phyloP scores from a whole-genome alignment of 192 early-diverging fungal genomes.

The Podila minutissima region DNA sequence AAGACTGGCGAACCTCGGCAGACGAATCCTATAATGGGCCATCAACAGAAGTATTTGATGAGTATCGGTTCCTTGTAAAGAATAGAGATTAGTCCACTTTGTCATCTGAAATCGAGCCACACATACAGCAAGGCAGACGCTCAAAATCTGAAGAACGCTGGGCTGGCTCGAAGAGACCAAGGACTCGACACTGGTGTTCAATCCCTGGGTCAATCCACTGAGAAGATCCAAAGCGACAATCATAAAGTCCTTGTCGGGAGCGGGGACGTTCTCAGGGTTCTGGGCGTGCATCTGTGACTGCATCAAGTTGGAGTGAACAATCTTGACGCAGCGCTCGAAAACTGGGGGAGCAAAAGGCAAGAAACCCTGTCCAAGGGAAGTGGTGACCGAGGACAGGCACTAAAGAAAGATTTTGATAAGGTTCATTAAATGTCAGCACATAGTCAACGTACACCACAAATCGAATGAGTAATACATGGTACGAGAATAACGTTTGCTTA shows the following conservation, averaged over 20 bases:
- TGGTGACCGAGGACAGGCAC: slow-evolving; percentile 89
- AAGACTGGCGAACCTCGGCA: slow-evolving; percentile 91
- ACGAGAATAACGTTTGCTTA: slow-evolving; percentile 16
- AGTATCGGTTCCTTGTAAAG: background rate
- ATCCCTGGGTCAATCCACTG: slow-evolving; percentile 92
- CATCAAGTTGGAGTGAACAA: slow-evolving; percentile 86
- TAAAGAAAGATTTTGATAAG: slow-evolving; percentile 17
- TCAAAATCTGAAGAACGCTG: slow-evolving; percentile 79
- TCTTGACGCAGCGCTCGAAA: slow-evolving; percentile 89
- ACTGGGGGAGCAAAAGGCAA: slow-evolving; percentile 85
- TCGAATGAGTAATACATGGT: too few species aligned
- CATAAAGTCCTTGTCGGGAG: slow-evolving; percentile 95
- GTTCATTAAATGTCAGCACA: background rate
- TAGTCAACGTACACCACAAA: background rate
- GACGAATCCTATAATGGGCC: slow-evolving; percentile 56
- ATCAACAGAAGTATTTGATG: background rate
- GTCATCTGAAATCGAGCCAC: background rate
- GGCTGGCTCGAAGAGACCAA: slow-evolving; percentile 79
- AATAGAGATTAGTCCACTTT: background rate
- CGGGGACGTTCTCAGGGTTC: slow-evolving; percentile 63
- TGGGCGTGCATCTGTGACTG: slow-evolving; percentile 63
- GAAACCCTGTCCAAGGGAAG: slow-evolving; percentile 89
- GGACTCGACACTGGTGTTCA: slow-evolving; percentile 78
- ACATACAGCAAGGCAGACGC: slow-evolving; percentile 82
- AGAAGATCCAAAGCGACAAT: slow-evolving; percentile 97